A percentile compares a stretch with the other conserved stretches of the same genome.
These are phyloP conservation scores for Chamaecyparis obtusa DNA, from an alignment of 75 land plant genomes.

Conservation along the genomic window DNA sequence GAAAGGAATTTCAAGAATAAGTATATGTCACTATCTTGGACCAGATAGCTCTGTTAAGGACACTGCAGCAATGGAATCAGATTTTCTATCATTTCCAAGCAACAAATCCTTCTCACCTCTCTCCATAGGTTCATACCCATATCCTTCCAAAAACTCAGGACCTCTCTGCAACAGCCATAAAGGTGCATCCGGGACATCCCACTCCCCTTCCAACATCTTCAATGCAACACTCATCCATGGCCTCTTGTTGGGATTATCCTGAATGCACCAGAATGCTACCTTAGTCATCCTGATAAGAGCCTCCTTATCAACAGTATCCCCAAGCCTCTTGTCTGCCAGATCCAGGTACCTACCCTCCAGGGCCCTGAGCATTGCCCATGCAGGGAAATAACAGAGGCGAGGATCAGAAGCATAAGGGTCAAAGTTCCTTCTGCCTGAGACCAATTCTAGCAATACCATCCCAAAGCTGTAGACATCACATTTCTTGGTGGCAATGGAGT, in stretches of 20 bases:
- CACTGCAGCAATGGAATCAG: background rate
- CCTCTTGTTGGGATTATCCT: slow-evolving; percentile 24
- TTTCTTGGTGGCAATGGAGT: slow-evolving; percentile 19
- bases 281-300: slow-evolving; percentile 18
- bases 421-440: slow-evolving; percentile 22
- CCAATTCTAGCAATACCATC: slow-evolving; percentile 32
- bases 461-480: slow-evolving; percentile 43
- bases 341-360: slow-evolving; percentile 17
- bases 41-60: background rate
- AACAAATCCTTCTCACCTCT: background rate
- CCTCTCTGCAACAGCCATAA: slow-evolving; percentile 11
- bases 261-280: slow-evolving; percentile 35
- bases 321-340: slow-evolving; percentile 4
- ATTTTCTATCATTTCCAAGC: background rate
- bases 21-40: background rate
- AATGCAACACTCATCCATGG: slow-evolving; percentile 35
- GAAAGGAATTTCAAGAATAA: background rate
- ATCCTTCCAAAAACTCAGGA: slow-evolving; percentile 9
- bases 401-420: slow-evolving; percentile 21
- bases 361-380: slow-evolving; percentile 21
- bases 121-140: background rate
- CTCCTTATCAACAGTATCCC: background rate
- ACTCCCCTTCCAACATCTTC: slow-evolving; percentile 32
- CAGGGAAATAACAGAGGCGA: slow-evolving; percentile 19
- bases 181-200: slow-evolving; percentile 16